phyloP scores from a whole-genome alignment of 73 alveolate genomes.

The Tetrahymena malaccensis region DNA sequence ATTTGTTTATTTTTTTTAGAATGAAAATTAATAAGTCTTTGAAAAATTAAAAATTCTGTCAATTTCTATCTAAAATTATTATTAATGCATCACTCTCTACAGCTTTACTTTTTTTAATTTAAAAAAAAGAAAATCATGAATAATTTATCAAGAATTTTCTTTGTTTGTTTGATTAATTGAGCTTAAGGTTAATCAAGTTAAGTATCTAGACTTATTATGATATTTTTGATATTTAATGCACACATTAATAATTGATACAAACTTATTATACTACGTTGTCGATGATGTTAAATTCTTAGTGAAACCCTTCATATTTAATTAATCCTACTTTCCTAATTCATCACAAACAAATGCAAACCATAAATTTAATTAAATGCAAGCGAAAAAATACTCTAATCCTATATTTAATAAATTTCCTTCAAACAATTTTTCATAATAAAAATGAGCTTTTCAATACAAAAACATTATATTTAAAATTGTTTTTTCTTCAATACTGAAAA shows the following conservation, averaged over 20 bases:
- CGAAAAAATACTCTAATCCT: too few species aligned
- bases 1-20: too few species aligned
- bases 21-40: background rate
- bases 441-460: too few species aligned
- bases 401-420: too few species aligned
- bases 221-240: background rate
- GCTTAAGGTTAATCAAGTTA: background rate
- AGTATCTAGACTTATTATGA: background rate
- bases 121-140: background rate
- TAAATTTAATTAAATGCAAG: too few species aligned
- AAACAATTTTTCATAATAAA: too few species aligned
- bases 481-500: too few species aligned
- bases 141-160: background rate
- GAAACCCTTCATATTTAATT: background rate
- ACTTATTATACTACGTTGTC: background rate
- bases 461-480: too few species aligned
- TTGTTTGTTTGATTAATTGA: background rate
- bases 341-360: too few species aligned
- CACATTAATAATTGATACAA: background rate
- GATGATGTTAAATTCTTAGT: background rate
- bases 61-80: background rate
- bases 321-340: too few species aligned
- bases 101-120: background rate
- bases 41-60: background rate
- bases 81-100: background rate